Conservation (phyloP, 495 filamentous ascomycete genomes). For the Pseudevernia furfuracea region DNA sequence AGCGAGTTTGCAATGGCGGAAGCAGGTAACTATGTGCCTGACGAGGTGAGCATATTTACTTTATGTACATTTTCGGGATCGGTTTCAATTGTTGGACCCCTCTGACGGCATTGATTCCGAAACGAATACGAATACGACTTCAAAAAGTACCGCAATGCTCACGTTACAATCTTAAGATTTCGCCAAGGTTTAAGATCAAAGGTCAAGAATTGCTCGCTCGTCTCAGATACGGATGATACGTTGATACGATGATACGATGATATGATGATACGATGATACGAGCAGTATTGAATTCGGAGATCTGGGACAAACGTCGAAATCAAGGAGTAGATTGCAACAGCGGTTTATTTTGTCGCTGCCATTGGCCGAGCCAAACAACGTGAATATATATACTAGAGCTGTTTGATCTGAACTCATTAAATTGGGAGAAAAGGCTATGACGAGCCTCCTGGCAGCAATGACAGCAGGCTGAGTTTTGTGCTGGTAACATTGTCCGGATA, state of each 20-base stretch:
- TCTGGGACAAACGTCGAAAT: neutral
- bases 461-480: neutral
- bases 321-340: neutral
- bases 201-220: neutral
- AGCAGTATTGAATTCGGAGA: neutral
- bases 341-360: neutral
- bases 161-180: neutral
- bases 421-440: neutral
- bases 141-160: neutral
- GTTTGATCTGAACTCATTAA: neutral
- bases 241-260: too few relatives aligned
- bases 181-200: neutral
- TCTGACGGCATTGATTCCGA: neutral
- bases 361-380: neutral
- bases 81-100: neutral
- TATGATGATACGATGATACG: too few relatives aligned
- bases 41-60: constrained; percentile 14
- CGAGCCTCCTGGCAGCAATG: neutral
- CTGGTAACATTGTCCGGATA: neutral
- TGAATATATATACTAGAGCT: neutral
- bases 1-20: neutral
- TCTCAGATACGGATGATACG: neutral
- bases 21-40: neutral
- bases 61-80: constrained; percentile 7
- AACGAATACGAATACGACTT: neutral